Base-by-base conservation (phyloP, 2,329 filamentous ascomycete genomes). In the Xylariaceae sp. region DNA sequence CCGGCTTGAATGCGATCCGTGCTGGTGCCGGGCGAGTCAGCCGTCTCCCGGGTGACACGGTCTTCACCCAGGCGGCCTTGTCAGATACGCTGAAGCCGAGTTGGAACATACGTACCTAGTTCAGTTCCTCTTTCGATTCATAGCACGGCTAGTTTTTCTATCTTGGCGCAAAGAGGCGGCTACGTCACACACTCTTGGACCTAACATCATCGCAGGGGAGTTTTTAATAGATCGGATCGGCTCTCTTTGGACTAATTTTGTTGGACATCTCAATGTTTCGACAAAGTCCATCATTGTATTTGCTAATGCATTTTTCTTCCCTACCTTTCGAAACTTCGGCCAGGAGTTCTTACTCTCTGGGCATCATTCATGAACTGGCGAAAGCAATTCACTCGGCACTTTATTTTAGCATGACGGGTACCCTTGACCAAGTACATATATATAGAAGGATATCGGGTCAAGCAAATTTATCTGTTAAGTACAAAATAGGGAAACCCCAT, bases 21-120 rank as follows among this genome's bases (percentile, higher is more conserved):
- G 82, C 77, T 52, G 92, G 92, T 60, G 92, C 91, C 39, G 93
- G 95, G 66, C 89, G 92, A 58, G 84, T 97, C 60, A 94, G 90
- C 69, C 86, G 89, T 43, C 81, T 97, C 56, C 92, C 92, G 0
- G 86, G 85, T 53, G 91, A 92, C 62, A 83, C 87, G 36, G 90
- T 96, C 53, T 92, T 92, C 60, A 92, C 90, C 3, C 81, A 80
- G 65, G 83, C 88, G 27, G 84, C 91, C 51, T 72, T 93, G 70
- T 73, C 76, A 52, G 73, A 84, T 60, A 76, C 77, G 62, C 75
- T 87, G 57, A 86, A 85, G 73, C 84, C 83, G 36, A 72, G 75
- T 46, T 86, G 83, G 83, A 73, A 69, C 59, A 79, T 85, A 74
- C 79, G 81, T 52, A 23, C 46, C 30, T 59, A 54, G 42, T 54